These are phyloP conservation scores for Dendrocalamus latiflorus DNA, from an alignment of 202 grass and related monocot genomes.

Conservation along the genomic window DNA sequence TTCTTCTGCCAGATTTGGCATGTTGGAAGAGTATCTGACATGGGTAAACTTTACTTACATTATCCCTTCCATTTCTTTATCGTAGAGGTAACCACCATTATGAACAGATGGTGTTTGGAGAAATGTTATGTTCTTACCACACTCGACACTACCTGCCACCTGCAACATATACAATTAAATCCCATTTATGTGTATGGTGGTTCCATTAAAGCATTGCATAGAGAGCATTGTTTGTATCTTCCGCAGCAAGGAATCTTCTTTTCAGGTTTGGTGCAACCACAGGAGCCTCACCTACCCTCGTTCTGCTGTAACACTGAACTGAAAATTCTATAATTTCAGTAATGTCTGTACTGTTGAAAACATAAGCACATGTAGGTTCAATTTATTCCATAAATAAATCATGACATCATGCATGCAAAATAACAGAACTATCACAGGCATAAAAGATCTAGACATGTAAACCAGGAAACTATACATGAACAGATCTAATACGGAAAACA, in stretches of 20 bases:
- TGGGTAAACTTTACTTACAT: slow-evolving; percentile 17
- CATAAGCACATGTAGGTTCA: too few relatives aligned
- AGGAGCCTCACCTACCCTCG: background rate
- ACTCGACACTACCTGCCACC: background rate
- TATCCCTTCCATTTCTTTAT: background rate
- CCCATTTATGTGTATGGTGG: background rate
- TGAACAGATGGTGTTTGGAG: background rate
- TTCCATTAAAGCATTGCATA: background rate
- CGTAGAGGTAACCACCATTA: background rate
- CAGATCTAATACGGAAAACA: too few relatives aligned
- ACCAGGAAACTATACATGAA: too few relatives aligned
- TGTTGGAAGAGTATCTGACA: slow-evolving; percentile 58
- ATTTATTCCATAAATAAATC: too few relatives aligned
- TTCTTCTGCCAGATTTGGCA: slow-evolving; percentile 82
- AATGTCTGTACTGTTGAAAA: too few relatives aligned
- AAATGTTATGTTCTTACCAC: background rate
- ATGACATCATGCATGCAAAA: too few relatives aligned
- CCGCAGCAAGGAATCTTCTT: background rate
- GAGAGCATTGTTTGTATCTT: background rate
- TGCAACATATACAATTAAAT: background rate
- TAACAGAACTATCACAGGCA: too few relatives aligned
- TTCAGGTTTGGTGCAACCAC: slow-evolving; percentile 7
- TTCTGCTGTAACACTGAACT: background rate
- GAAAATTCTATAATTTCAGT: background rate
- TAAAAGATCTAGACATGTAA: too few relatives aligned